phyloP scores from a whole-genome alignment of 805 yeast species.

The Kodamaea neixiangensis region DNA sequence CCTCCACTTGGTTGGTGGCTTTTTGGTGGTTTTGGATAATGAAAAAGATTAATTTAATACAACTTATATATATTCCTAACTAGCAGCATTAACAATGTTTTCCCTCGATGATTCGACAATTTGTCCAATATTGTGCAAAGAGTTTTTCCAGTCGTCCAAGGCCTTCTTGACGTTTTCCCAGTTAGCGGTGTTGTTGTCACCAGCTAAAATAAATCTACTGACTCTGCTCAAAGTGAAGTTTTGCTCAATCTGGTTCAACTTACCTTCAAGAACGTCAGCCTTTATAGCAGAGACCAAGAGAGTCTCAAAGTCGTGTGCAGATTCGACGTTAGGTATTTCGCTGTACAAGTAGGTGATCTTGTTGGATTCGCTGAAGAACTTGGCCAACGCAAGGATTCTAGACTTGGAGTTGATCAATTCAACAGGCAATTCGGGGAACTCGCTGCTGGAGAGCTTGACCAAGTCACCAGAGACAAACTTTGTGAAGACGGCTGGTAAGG shows the following conservation, averaged over 20 bases:
- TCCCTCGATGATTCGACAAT: constrained; percentile 46
- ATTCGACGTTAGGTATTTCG: constrained; percentile 35
- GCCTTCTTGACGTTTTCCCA: constrained; percentile 39
- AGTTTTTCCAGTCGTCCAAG: constrained; percentile 40
- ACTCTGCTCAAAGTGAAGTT: constrained; percentile 43
- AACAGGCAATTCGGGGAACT: constrained; percentile 20
- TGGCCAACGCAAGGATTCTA: constrained; percentile 42
- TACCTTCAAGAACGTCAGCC: constrained; percentile 47
- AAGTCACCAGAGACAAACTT: constrained; percentile 39
- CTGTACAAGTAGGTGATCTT: constrained; percentile 34
- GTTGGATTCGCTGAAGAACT: constrained; percentile 31
- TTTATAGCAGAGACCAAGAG: constrained; percentile 44
- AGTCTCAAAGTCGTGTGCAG: constrained; percentile 37
- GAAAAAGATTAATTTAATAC: constrained; percentile 24
- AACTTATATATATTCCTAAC: constrained; percentile 1
- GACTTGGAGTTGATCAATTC: constrained; percentile 35
- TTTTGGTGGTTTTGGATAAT: constrained; percentile 77
- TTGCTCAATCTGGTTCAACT: constrained; percentile 44
- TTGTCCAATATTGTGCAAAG: constrained; percentile 43
- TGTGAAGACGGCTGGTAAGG: constrained; percentile 30
- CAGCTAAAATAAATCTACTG: constrained; percentile 42
- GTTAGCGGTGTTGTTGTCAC: constrained; percentile 33
- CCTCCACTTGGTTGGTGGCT: constrained; percentile 91
- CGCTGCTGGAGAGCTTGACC: constrained; percentile 22
- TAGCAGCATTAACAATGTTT: constrained; percentile 33